Evolutionary conservation across 148 eudicot species (phyloP), one percentile per base, ranked within the genome.

Genomic region (Nepenthes mirabilis): DNA sequence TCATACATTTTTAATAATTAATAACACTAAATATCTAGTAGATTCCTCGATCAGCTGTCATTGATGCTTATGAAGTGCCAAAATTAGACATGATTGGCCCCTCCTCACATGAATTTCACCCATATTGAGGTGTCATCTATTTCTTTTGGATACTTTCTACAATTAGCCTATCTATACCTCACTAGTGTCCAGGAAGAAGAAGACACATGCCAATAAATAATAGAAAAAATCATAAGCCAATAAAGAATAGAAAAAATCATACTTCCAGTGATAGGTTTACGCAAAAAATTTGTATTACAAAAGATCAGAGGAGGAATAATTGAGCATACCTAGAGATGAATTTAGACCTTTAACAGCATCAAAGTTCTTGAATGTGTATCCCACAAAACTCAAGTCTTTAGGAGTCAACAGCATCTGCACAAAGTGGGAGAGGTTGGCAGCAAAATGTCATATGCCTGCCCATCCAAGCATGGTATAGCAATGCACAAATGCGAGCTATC

Each of bases 331-430:
- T 48, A 72, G 57, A 56, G 82, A 66, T 68, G 76, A 66, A 11
- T 84, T 74, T 60, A 85, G 71, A 55, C 88, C 93, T 74, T 91
- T 91, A 52, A 91, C 90, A 58, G 96, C 96, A 62, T 91, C 97
- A 57, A 91, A 91, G 61, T 91, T 91, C 79, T 88, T 91, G 79
- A 81, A 91, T 10, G 97, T 91, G 74, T 88, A 88, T 55, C 97
- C 97, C 71, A 91, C 97, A 72, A 91, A 88, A 80, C 83, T 91
- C 65, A 90, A 66, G 72, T 90, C 97, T 73, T 83, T 84, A 14
- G 91, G 88, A 34, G 77, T 77, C 56, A 77, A 65, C 48, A 68
- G 72, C 82, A 80, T 77, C 97, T 90, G 82, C 58, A 49, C 43
- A 9, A 58, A 57, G 54, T 33, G 14, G 33, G 50, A 49, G 10